Evolutionary conservation across 2,329 filamentous ascomycete genomes (phyloP).

Genomic region (Botryotinia globosa): DNA sequence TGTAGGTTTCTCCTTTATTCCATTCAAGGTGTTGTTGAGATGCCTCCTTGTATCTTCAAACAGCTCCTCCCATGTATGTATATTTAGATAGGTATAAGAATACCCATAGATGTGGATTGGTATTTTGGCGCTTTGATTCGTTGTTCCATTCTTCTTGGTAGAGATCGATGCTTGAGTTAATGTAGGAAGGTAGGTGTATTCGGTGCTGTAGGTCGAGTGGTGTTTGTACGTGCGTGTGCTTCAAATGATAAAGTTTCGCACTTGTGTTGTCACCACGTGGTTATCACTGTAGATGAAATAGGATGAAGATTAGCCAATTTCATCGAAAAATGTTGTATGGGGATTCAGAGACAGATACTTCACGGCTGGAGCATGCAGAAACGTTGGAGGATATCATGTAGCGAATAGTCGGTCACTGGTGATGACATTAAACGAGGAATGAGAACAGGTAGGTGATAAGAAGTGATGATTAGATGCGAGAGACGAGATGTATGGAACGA

Average conservation of each 20-base stretch:
- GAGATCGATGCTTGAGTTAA: neutral
- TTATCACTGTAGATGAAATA: neutral
- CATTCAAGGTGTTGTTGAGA: neutral
- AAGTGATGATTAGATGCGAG: neutral
- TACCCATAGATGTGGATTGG: neutral
- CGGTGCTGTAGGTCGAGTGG: neutral
- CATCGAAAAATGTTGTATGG: neutral
- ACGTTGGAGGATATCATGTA: neutral
- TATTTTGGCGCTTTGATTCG: neutral
- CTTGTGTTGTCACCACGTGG: neutral
- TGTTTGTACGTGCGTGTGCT: neutral
- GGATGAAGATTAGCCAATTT: neutral
- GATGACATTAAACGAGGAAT: neutral
- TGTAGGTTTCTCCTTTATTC: neutral
- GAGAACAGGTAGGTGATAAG: neutral
- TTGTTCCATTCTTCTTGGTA: neutral
- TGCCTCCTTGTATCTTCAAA: neutral
- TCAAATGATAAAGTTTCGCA: neutral
- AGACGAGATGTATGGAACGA: neutral
- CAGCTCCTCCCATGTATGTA: neutral
- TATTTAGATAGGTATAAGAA: neutral
- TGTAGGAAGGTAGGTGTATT: neutral
- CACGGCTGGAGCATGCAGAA: neutral
- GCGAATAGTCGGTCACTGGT: neutral
- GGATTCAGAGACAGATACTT: neutral